phyloP scores from a whole-genome alignment of 257 asterid species.

The Lavandula angustifolia region DNA sequence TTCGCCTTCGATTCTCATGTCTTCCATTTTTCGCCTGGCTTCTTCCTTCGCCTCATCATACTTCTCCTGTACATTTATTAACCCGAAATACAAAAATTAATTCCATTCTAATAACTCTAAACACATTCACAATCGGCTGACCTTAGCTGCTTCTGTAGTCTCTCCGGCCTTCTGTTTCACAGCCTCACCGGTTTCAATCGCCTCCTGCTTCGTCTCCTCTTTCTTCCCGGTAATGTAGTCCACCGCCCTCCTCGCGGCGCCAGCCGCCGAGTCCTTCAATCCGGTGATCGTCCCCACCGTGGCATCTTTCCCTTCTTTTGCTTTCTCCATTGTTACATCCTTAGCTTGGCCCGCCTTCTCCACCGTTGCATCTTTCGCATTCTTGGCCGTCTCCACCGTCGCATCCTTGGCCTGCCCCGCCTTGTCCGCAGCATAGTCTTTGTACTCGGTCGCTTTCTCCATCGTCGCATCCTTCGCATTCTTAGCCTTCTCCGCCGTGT shows the following conservation, averaged over 20 bases:
- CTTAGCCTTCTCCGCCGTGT: constrained; percentile 47
- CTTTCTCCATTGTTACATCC: constrained; percentile 39
- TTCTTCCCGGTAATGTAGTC: constrained; percentile 68
- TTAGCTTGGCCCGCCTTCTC: constrained; percentile 28
- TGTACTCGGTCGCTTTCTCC: constrained; percentile 33
- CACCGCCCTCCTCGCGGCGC: constrained; percentile 55
- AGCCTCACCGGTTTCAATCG: constrained; percentile 37
- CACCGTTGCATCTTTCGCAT: constrained; percentile 27
- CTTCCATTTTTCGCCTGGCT: constrained; percentile 55
- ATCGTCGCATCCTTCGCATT: constrained; percentile 35
- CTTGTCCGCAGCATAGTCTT: constrained; percentile 22
- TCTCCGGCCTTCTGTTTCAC: constrained; percentile 36
- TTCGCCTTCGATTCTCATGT: constrained; percentile 45
- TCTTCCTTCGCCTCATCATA: constrained; percentile 53
- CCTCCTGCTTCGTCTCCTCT: constrained; percentile 52
- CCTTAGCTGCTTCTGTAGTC: constrained; percentile 55
- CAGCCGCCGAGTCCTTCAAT: constrained; percentile 60
- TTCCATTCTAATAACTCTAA: no score
- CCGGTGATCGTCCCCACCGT: constrained; percentile 53
- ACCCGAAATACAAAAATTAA: no score
- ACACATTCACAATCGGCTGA: constrained; percentile 46
- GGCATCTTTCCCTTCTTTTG: constrained; percentile 56
- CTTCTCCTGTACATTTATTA: constrained; percentile 43
- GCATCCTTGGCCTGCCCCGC: constrained; percentile 1
- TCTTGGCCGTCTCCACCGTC: constrained; percentile 18